Base-by-base conservation (phyloP, 208 protist species). In the Leishmania tarentolae region DNA sequence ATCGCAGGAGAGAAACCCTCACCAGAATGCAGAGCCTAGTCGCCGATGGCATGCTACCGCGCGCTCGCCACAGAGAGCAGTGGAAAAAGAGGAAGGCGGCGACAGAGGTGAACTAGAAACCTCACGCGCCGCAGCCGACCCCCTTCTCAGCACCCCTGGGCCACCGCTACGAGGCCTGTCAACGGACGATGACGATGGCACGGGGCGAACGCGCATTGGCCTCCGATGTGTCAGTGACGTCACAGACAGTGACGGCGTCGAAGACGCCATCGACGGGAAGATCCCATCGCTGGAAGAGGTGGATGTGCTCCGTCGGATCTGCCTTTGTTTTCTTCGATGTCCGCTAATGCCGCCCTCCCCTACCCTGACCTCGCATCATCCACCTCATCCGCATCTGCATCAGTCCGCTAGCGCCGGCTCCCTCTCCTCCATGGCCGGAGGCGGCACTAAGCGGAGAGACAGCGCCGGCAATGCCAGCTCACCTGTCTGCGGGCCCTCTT, bases 311-410 rank as follows among this genome's bases (percentile, higher is more conserved):
- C 65, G 47, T 35, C 78, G 31, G 21, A 77, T 86, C 17, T 57
- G 78, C 47, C 57, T 61, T 47, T 86, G 79, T 31, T 86, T 86
- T 35, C 82, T 61, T 40, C 82, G 46, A 2, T 86, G 82, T 31
- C 82, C 82, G 37, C 44, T 86, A 24, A 82, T 86, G 77, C 82
- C 82, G 72, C 13, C 63, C 74, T 53, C 53, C 73, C 82, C 73
- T 3, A 74, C 79, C n/a, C 24, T 47, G 19, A 1, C 47, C 52
- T 31, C 74, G 37, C 44, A 61, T 35, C 47, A 40, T 6, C 71
- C 21, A 17, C 47, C 13, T 59, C 71, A 56, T 42, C 15, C 50
- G 50, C 47, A 75, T 59, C 31, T 61, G 52, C 56, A 40, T 31
- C 35, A 8, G 63, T 82, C 70, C 75, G 37, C 57, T 70, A 81